Conservation (phyloP, 2,329 filamentous ascomycete species). For the Chaetomium sp. region DNA sequence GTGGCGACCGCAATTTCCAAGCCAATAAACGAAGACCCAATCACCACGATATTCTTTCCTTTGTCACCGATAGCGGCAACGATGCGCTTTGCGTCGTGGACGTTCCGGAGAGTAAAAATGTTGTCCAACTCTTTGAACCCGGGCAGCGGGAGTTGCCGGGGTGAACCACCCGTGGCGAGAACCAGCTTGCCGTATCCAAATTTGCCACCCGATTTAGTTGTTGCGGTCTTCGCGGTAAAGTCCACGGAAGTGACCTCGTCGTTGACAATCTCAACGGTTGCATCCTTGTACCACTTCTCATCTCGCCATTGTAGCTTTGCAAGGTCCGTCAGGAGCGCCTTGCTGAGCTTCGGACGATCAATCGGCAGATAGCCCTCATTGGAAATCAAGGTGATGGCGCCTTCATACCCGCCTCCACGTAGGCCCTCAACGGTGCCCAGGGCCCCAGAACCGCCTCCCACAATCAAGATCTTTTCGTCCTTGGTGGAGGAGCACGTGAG, state of each 20-base stretch:
- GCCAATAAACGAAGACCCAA: conserved; percentile 94
- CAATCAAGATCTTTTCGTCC: conserved; percentile 67
- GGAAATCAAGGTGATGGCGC: conserved; percentile 74
- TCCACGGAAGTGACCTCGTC: conserved; percentile 68
- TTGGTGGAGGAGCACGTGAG: conserved; percentile 58
- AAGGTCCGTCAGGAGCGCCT: conserved; percentile 77
- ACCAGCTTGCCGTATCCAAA: conserved; percentile 81
- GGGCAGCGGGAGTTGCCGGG: conserved; percentile 67
- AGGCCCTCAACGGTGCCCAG: conserved; percentile 77
- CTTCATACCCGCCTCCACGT: conserved; percentile 72
- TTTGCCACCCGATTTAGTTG: conserved; percentile 67
- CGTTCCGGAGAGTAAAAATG: conserved; percentile 74
- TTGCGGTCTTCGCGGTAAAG: conserved; percentile 65
- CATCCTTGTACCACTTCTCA: conserved; percentile 66
- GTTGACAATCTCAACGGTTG: conserved; percentile 49
- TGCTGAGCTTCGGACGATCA: conserved; percentile 92
- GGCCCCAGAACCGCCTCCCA: conserved; percentile 81
- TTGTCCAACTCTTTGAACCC: conserved; percentile 84
- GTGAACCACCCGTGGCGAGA: conserved; percentile 77
- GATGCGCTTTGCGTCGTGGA: conserved; percentile 74
- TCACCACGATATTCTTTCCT: conserved; percentile 84
- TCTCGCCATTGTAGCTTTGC: conserved; percentile 73
- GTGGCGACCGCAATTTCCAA: conserved; percentile 94
- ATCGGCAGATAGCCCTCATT: conserved; percentile 82
- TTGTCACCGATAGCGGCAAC: conserved; percentile 72